Evolutionary conservation across 1,284 basidiomycete species (phyloP).

Genomic region (Tausonia pullulans): DNA sequence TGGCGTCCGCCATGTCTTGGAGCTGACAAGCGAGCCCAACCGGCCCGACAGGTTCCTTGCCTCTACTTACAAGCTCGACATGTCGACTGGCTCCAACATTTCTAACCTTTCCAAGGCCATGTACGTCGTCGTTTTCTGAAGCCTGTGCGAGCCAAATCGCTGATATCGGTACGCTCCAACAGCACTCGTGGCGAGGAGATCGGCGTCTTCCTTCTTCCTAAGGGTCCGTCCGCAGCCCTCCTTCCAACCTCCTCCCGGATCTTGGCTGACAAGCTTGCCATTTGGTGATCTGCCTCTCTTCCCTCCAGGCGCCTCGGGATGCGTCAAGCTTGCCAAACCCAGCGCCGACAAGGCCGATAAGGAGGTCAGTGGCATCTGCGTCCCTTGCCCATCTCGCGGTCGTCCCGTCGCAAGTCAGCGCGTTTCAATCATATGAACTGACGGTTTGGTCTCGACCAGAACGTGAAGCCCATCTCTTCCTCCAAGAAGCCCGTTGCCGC

Average conservation of each 20-base stretch:
- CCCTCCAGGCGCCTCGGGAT: slow-evolving; percentile 41
- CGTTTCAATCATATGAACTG: not conserved
- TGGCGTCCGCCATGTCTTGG: not conserved
- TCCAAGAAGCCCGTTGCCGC: slow-evolving; percentile 19
- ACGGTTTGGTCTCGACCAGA: not conserved
- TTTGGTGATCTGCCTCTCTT: not conserved
- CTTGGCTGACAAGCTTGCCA: not conserved
- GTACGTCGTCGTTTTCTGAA: no score
- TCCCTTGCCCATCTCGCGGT: slow-evolving; percentile 18
- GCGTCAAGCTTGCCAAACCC: slow-evolving; percentile 59
- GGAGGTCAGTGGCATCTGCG: slow-evolving; percentile 42
- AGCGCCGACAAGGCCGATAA: slow-evolving; percentile 41
- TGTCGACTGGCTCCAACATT: slow-evolving; percentile 58
- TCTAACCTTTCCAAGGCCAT: slow-evolving; percentile 75
- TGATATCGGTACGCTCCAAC: no score
- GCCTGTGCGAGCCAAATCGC: no score
- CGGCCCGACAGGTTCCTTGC: slow-evolving; percentile 50
- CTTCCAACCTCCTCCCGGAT: not conserved
- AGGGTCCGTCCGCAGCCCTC: slow-evolving; percentile 48
- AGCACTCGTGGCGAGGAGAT: slow-evolving; percentile 60
- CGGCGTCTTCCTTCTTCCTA: slow-evolving; percentile 69
- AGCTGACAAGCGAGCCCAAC: slow-evolving; percentile 11
- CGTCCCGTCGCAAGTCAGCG: slow-evolving; percentile 42
- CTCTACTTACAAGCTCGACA: slow-evolving; percentile 64
- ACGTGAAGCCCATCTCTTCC: slow-evolving; percentile 11